Conservation (phyloP, 2,329 filamentous ascomycete species). For the Aspergillus pseudoviridinutans region DNA sequence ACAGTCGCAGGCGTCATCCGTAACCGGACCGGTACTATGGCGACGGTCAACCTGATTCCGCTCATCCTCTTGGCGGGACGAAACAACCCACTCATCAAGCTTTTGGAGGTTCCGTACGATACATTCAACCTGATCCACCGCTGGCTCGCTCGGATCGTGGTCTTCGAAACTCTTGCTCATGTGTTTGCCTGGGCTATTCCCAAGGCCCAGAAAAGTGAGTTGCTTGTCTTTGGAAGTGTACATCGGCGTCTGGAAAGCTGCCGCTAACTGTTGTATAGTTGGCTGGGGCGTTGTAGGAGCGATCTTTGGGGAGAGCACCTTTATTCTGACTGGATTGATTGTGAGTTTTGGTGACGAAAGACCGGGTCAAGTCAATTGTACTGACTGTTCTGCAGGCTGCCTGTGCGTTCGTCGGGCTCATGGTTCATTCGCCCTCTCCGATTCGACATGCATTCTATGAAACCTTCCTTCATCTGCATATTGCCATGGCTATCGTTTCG, state of each 20-base stretch:
- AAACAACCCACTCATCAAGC: conserved; percentile 41
- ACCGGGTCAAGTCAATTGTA: not conserved
- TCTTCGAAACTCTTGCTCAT: conserved; percentile 67
- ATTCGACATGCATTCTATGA: conserved; percentile 95
- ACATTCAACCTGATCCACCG: conserved; percentile 62
- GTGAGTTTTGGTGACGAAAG: conserved; percentile 26
- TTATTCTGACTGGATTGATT: conserved; percentile 42
- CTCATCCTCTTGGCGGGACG: conserved; percentile 40
- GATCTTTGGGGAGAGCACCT: conserved; percentile 28
- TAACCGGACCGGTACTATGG: conserved; percentile 41
- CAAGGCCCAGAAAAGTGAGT: conserved; percentile 46
- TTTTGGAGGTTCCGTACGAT: conserved; percentile 42
- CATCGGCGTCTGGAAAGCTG: not conserved
- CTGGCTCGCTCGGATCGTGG: conserved; percentile 71
- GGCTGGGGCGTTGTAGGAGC: conserved; percentile 35
- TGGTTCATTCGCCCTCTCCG: conserved; percentile 70
- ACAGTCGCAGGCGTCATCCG: conserved; percentile 38
- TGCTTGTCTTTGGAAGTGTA: not conserved
- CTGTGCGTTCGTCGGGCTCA: conserved; percentile 61
- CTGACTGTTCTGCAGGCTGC: conserved; percentile 26
- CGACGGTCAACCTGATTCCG: conserved; percentile 43
- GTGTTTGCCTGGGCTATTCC: conserved; percentile 71
- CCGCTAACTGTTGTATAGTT: conserved; percentile 49
- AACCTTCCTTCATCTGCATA: conserved; percentile 86
- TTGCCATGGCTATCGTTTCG: conserved; percentile 64